phyloP scores from a whole-genome alignment of 371 early-diverging fungal genomes.

The Mucor irregularis region DNA sequence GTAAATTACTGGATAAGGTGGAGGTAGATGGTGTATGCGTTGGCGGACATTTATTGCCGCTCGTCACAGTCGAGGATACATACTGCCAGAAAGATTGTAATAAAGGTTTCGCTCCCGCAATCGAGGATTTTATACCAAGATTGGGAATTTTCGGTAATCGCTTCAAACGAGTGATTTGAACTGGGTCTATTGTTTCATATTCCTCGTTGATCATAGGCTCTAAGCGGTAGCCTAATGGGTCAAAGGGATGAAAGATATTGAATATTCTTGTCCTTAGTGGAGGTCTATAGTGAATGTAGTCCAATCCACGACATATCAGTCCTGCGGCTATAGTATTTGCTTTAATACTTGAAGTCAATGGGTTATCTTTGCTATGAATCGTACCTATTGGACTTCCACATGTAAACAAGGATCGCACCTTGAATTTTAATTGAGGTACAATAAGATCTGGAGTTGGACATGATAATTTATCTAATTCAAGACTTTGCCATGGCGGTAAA shows the following conservation, averaged over 20 bases:
- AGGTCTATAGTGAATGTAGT: conserved; percentile 51
- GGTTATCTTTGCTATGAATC: conserved; percentile 6
- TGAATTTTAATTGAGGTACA: conserved; percentile 36
- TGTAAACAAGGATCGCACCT: conserved; percentile 51
- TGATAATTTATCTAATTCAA: conserved; percentile 12
- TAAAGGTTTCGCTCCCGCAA: conserved; percentile 28
- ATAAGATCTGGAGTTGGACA: conserved; percentile 13
- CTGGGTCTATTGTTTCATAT: conserved; percentile 57
- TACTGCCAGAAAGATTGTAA: conserved; percentile 23
- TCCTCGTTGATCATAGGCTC: conserved; percentile 64
- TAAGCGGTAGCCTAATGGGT: conserved; percentile 69
- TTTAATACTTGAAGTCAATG: no score
- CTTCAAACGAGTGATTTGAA: conserved; percentile 21
- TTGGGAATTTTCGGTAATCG: conserved; percentile 30
- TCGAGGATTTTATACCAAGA: conserved; percentile 30
- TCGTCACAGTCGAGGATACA: not conserved
- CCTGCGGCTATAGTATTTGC: conserved; percentile 44
- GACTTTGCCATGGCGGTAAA: conserved; percentile 17
- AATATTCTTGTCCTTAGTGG: conserved; percentile 53
- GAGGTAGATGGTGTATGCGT: no score
- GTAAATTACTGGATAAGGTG: no score
- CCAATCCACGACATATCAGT: conserved; percentile 61
- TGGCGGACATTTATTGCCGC: no score
- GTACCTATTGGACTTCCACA: conserved; percentile 59
- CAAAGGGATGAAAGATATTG: conserved; percentile 72